Base-by-base conservation (phyloP, 1,139 yeast genomes). In the Suhomyces choctaworum region DNA sequence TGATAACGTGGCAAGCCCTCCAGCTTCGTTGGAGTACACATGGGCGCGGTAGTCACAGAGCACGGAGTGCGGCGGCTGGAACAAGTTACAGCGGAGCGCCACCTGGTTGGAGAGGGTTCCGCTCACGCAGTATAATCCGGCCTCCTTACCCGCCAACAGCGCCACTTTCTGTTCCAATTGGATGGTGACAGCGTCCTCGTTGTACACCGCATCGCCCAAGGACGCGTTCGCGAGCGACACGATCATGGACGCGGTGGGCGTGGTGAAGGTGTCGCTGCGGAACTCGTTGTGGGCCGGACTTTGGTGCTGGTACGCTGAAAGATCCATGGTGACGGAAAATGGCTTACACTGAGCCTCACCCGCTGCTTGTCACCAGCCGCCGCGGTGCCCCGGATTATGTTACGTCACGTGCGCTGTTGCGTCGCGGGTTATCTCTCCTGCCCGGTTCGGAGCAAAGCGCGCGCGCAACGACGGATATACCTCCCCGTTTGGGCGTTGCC, bases 51-150 rank as follows among this genome's bases (percentile, higher is more conserved):
- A 71, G 61, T 90, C 97, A 64, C 96, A 86, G 40, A 89, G 60
- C 27, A 90, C 73, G 19, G 89, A 76, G 62, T 85, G 82, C 13
- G 97, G 97, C 25, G 97, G 97, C 59, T 86, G 95, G 47, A 63
- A 60, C 42, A 90, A 67, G 47, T 85, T 87, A 7, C 89, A 71
- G 52, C 97, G 72, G 39, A 90, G 62, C 16, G 85, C 97, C 43
- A 90, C 73, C 64, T 90, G 97, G 60, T 90, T 90, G 22, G 95
- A 83, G 64, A 90, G 64, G 7, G 97, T 92, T 39, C 97, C 97
- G 17, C 95, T 83, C 11, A 81, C 86, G 58, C 95, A 88, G 62
- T 76, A 90, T 39, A 87, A 59, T 16, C 88, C 96, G 4, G 90
- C 86, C 49, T 81, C 88, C 55, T 84, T 87, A 26, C 96, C 96